phyloP scores from a whole-genome alignment of 1,284 basidiomycete genomes.

The Leccinum subspadiceum region DNA sequence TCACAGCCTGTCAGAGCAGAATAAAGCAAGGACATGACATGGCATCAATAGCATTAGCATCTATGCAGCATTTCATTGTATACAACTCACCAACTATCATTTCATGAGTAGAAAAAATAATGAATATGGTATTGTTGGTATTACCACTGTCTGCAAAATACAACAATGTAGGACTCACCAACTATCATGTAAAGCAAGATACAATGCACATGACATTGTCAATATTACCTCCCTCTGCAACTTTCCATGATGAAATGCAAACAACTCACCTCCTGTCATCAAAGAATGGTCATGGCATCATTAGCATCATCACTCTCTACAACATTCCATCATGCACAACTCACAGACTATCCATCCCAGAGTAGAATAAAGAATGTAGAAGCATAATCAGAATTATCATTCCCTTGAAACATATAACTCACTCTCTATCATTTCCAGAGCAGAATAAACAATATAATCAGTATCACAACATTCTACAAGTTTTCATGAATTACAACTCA shows the following conservation, averaged over 20 bases:
- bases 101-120: neutral
- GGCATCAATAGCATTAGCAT: neutral
- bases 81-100: neutral
- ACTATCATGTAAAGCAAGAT: neutral
- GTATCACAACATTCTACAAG: neutral
- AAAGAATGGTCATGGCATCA: neutral
- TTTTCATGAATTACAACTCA: neutral
- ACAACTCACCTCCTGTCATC: neutral
- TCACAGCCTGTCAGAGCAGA: neutral
- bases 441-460: neutral
- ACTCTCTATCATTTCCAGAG: neutral
- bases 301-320: neutral
- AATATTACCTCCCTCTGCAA: neutral
- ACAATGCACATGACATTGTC: neutral
- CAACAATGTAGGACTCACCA: neutral
- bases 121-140: neutral
- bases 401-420: neutral
- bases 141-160: neutral
- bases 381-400: neutral
- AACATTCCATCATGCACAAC: neutral
- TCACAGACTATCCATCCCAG: neutral
- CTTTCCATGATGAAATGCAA: neutral
- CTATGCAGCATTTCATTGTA: neutral
- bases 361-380: neutral
- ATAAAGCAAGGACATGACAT: neutral